Evolutionary conservation across 2,329 filamentous ascomycete genomes (phyloP).

Genomic region (Helminthosporium solani): DNA sequence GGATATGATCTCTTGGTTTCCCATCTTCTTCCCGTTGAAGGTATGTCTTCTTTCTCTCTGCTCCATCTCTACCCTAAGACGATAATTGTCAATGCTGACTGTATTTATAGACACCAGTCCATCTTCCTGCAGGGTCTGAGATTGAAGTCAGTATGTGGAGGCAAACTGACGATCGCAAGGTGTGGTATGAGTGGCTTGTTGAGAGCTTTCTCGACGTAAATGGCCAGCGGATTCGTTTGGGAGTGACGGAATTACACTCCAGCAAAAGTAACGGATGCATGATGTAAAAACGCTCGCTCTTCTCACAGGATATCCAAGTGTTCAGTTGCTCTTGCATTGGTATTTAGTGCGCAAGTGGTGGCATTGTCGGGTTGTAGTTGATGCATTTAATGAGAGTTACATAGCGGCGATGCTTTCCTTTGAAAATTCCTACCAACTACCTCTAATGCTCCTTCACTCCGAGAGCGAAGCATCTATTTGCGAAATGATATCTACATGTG

Average conservation of each 20-base stretch:
- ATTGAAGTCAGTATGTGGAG: constrained; percentile 93
- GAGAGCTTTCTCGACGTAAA: constrained; percentile 73
- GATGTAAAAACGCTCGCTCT: constrained; percentile 36
- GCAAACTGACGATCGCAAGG: constrained; percentile 89
- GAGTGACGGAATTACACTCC: constrained; percentile 45
- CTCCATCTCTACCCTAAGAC: background rate
- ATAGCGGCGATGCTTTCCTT: no score
- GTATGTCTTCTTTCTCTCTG: constrained; percentile 54
- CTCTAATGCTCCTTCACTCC: no score
- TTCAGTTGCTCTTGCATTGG: background rate
- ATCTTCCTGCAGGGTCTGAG: constrained; percentile 80
- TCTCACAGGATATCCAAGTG: background rate
- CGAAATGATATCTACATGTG: background rate
- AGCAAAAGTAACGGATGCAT: constrained; percentile 43
- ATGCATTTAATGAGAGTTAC: background rate
- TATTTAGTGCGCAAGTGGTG: background rate
- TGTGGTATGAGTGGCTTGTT: constrained; percentile 98
- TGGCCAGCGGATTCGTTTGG: constrained; percentile 65
- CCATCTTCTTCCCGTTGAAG: constrained; percentile 96
- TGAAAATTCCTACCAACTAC: no score
- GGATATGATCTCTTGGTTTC: constrained; percentile 99
- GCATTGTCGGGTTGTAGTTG: background rate
- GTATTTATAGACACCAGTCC: constrained; percentile 71
- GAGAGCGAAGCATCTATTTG: no score
- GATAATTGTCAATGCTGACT: constrained; percentile 5